Base-by-base conservation (phyloP, 164 flowering plant genomes). In the Brasenia schreberi region DNA sequence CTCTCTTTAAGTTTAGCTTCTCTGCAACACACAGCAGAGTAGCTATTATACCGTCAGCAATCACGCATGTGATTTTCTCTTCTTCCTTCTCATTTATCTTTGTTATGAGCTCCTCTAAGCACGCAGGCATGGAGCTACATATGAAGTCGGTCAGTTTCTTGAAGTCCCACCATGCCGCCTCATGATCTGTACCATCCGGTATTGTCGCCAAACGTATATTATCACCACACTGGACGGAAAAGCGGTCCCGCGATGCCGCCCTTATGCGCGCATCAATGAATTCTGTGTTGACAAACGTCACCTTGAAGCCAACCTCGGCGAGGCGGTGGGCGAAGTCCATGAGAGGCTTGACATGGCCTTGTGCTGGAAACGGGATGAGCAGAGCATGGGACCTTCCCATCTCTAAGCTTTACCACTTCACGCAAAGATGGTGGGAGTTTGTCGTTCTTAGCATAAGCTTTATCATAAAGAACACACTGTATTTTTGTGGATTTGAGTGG, bases 181-280 rank as follows among this genome's bases (percentile, higher is more conserved):
- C 49, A 0, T 73, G 60, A 12, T 59, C 73, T 60, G 77, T 11
- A 4, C 82, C 84, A 66, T 81, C 84, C 4, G 83, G 72, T 7
- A 80, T 61, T 0, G 81, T 74, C 2, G 66, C 78, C 63, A 78
- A 1, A 56, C 44, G 52, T 9, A 77, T 69, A 33, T 5, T 27
- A 6, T 10, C 52, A 44, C 52, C 10, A 10, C 10, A 44, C 0
- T 44, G 7, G 52, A 6, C 10, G 52, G 52, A 6, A 10, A 44
- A 44, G 52, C 10, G 5, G 7, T 44, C 52, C 1, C 10, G 19
- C 65, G 17, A 18, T 1, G 69, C 33, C 4, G 65, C 49, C 62
- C 49, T 4, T 0, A 70, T n/a, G 0, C 62, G 62, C 0, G 4
- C 33, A 12, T 39, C 61, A 39, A 33, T 62, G 69, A 70, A 70